Evolutionary conservation across 1,284 basidiomycete genomes (phyloP).

Genomic region (Meripilus lineatus): DNA sequence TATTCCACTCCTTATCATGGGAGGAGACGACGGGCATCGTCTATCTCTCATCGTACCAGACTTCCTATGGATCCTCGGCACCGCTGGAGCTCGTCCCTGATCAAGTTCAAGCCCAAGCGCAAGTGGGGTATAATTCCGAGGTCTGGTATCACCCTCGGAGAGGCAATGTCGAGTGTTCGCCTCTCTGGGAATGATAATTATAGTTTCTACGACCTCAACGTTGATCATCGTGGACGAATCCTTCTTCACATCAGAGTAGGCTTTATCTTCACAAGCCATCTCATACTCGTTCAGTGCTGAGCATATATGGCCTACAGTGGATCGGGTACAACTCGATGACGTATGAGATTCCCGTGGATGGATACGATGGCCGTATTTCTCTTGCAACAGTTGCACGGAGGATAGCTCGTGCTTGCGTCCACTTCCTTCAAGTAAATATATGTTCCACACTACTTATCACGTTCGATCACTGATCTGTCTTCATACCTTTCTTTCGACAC

Average conservation of each 20-base stretch:
- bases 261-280: slow-evolving; percentile 7
- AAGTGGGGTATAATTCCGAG: slow-evolving; percentile 55
- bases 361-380: slow-evolving; percentile 58
- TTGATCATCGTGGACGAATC: slow-evolving; percentile 54
- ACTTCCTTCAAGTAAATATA: slow-evolving; percentile 62
- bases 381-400: slow-evolving; percentile 64
- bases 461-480: slow-evolving; percentile 63
- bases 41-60: slow-evolving; percentile 45
- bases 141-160: slow-evolving; percentile 61
- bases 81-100: slow-evolving; percentile 38
- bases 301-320: slow-evolving; percentile 45
- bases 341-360: slow-evolving; percentile 70
- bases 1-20: slow-evolving; percentile 26
- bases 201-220: slow-evolving; percentile 56
- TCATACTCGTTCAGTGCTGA: background rate
- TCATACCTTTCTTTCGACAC: slow-evolving; percentile 31
- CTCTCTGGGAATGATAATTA: slow-evolving; percentile 58
- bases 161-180: slow-evolving; percentile 62
- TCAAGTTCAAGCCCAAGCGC: slow-evolving; percentile 64
- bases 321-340: slow-evolving; percentile 64
- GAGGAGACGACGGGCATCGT: slow-evolving; percentile 49
- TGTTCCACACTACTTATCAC: slow-evolving; percentile 45
- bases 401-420: slow-evolving; percentile 64
- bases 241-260: slow-evolving; percentile 57
- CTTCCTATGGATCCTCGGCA: slow-evolving; percentile 40